Conservation (phyloP, 1,284 basidiomycete genomes). For the Takashimella koratensis region DNA sequence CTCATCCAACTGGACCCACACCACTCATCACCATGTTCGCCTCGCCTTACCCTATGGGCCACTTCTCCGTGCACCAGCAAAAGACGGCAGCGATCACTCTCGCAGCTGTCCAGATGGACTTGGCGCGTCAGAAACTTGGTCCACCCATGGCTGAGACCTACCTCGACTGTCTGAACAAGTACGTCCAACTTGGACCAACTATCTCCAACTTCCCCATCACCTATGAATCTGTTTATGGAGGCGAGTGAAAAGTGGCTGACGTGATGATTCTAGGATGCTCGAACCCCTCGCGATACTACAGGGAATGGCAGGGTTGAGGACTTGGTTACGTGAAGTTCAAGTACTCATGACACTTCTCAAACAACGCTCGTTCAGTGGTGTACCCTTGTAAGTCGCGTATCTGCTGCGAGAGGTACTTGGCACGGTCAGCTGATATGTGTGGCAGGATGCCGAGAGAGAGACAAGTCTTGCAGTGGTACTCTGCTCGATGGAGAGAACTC, state of each 20-base stretch:
- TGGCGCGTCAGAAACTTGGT: slow-evolving; percentile 29
- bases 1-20: not conserved
- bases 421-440: not conserved
- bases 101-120: slow-evolving; percentile 26
- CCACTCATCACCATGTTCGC: slow-evolving; percentile 26
- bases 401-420: not conserved
- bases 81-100: slow-evolving; percentile 34
- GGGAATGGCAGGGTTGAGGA: slow-evolving; percentile 29
- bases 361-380: slow-evolving; percentile 31
- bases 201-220: not conserved
- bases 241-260: no score
- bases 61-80: slow-evolving; percentile 25
- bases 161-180: slow-evolving; percentile 36
- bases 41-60: slow-evolving; percentile 33
- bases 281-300: slow-evolving; percentile 34
- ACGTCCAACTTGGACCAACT: slow-evolving; percentile 7
- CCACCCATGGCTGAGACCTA: slow-evolving; percentile 29
- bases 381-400: slow-evolving; percentile 26
- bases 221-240: not conserved
- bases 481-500: slow-evolving; percentile 33
- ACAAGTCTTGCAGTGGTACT: slow-evolving; percentile 36
- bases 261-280: slow-evolving; percentile 34
- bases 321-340: slow-evolving; percentile 36
- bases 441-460: slow-evolving; percentile 28
- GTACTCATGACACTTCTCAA: slow-evolving; percentile 30